phyloP scores from a whole-genome alignment of 768 basidiomycete genomes.

The Leccinum variicolor region DNA sequence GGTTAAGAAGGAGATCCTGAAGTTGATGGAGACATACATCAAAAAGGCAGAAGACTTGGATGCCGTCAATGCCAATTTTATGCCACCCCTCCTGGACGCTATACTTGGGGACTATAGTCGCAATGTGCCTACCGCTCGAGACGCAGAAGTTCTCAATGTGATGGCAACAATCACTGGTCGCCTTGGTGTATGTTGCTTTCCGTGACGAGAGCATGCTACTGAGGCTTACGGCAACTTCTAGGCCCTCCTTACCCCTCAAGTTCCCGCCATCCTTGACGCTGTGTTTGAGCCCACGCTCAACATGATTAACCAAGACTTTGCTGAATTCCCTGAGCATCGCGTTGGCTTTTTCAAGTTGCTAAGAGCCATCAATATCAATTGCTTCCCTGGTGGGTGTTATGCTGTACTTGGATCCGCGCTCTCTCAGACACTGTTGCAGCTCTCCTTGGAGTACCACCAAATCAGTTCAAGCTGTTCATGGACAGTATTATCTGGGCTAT shows the following conservation, averaged over 20 bases:
- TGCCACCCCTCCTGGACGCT: constrained; percentile 93
- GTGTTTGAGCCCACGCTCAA: constrained; percentile 95
- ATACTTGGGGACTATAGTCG: constrained; percentile 97
- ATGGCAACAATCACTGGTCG: constrained; percentile 92
- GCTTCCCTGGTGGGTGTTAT: constrained; percentile 82
- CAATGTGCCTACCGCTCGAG: constrained; percentile 89
- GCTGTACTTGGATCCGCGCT: neutral
- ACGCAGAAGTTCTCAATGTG: constrained; percentile 95
- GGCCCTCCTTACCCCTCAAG: constrained; percentile 87
- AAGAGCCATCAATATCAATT: constrained; percentile 85
- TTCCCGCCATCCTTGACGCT: constrained; percentile 91
- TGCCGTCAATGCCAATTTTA: constrained; percentile 85
- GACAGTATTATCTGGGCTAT: constrained; percentile 99
- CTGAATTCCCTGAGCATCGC: constrained; percentile 98
- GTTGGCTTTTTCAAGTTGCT: constrained; percentile 96
- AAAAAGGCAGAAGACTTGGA: constrained; percentile 97
- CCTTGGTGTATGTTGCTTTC: constrained; percentile 66
- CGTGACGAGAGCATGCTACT: neutral
- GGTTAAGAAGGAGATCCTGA: constrained; percentile 97
- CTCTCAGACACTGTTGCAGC: constrained; percentile 36
- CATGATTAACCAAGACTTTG: constrained; percentile 99
- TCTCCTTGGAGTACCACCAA: constrained; percentile 79
- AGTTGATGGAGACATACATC: constrained; percentile 96
- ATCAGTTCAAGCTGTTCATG: constrained; percentile 96
- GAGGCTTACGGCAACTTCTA: constrained; percentile 30